Evolutionary conservation across 2,329 filamentous ascomycete species (phyloP).

Genomic region (Diaporthe nobilis): DNA sequence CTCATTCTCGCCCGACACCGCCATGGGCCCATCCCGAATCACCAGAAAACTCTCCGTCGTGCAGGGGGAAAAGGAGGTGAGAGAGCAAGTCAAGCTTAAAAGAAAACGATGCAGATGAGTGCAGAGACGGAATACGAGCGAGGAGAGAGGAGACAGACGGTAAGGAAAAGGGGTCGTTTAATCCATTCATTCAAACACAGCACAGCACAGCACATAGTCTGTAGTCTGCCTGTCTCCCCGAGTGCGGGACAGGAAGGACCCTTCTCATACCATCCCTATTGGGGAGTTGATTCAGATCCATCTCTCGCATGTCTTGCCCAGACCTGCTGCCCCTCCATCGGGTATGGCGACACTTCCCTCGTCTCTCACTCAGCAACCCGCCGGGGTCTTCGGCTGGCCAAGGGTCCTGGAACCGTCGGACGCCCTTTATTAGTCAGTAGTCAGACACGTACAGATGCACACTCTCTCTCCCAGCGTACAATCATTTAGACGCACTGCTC

Average conservation of each 20-base stretch:
- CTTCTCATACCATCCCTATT: not conserved
- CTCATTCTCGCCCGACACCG: constrained; percentile 37
- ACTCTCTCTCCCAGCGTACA: not conserved
- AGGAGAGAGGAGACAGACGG: not conserved
- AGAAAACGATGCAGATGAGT: constrained; percentile 3
- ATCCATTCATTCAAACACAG: not conserved
- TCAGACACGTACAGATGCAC: not conserved
- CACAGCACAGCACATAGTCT: not conserved
- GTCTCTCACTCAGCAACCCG: constrained; percentile 26
- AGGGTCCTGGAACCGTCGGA: constrained; percentile 13
- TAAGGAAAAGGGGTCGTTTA: constrained; percentile 9
- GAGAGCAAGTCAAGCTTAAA: not conserved
- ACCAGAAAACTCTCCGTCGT: constrained; percentile 21
- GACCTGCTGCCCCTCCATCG: constrained; percentile 31
- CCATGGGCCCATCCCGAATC: constrained; percentile 30
- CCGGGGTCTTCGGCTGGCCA: constrained; percentile 23
- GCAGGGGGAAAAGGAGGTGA: constrained; percentile 36
- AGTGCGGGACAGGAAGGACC: not conserved
- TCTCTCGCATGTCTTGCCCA: constrained; percentile 37
- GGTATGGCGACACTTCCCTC: constrained; percentile 20
- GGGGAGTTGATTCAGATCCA: constrained; percentile 32
- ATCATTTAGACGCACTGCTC: not conserved
- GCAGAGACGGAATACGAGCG: not conserved
- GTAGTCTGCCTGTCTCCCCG: not conserved
- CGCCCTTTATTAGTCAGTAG: constrained; percentile 12